A percentile compares a stretch with the other conserved stretches of the same genome.
These are phyloP conservation scores for Diplosphaera chodatii DNA, from an alignment of 139 green algal genomes.

Conservation along the genomic window DNA sequence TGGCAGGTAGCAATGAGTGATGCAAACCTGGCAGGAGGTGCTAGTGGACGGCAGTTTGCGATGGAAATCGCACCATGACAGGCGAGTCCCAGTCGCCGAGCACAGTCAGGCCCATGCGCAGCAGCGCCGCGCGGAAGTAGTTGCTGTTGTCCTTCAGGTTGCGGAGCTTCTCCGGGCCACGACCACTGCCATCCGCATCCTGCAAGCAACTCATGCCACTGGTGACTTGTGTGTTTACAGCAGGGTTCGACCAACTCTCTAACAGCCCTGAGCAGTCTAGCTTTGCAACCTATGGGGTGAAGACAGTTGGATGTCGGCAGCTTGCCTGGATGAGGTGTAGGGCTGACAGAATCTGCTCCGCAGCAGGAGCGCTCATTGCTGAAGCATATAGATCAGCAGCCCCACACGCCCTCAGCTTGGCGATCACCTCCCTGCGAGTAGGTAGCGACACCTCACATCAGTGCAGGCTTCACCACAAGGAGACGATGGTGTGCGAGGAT, in stretches of 20 bases:
- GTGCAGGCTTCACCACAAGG: too few relatives aligned
- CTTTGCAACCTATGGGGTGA: too few relatives aligned
- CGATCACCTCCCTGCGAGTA: slow-evolving; percentile 47
- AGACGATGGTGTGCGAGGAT: too few relatives aligned
- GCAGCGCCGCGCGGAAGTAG: slow-evolving; percentile 78
- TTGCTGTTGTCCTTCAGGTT: slow-evolving; percentile 87
- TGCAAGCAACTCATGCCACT: not conserved
- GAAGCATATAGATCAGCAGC: slow-evolving; percentile 80
- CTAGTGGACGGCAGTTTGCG: too few relatives aligned
- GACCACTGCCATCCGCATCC: slow-evolving; percentile 28
- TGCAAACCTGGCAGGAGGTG: too few relatives aligned
- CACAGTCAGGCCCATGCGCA: slow-evolving; percentile 78
- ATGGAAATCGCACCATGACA: slow-evolving; percentile 61
- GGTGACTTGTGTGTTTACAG: too few relatives aligned
- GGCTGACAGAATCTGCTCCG: slow-evolving; percentile 67
- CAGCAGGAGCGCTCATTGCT: slow-evolving; percentile 78
- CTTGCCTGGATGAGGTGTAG: slow-evolving; percentile 68
- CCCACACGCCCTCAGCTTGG: slow-evolving; percentile 53
- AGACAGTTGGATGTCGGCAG: too few relatives aligned
- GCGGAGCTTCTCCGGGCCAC: slow-evolving; percentile 73
- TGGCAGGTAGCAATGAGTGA: not conserved
- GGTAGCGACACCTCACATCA: too few relatives aligned
- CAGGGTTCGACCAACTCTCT: too few relatives aligned
- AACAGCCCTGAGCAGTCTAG: too few relatives aligned
- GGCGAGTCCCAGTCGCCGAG: slow-evolving; percentile 92